Evolutionary conservation across 768 basidiomycete genomes (phyloP), one percentile per base, ranked within the genome.

Genomic region (Leucocoprinus leucothites): DNA sequence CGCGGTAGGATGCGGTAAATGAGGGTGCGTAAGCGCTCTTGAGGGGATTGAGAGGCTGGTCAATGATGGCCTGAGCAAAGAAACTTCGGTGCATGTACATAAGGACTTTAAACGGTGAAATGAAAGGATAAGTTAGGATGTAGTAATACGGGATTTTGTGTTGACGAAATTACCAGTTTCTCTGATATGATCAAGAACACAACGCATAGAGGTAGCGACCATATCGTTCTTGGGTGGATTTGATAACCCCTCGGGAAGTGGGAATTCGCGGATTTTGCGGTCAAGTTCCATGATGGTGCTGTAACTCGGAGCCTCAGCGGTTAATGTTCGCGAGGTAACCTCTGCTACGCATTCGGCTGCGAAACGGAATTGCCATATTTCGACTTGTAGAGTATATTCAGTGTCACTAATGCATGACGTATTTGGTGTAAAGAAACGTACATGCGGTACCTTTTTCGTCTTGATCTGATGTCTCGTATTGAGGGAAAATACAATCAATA

Each of bases 51-150:
- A 69, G 66, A 0, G 87, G 86, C 35, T 82, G 76, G 54, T 88
- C 85, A 22, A 85, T 81, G 59, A 88, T 80, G 2, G 86, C 86
- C 62, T 84, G 83, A 0, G 86, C 86, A 57, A 88, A 87, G 72
- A 85, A 89, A 55, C 77, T 77, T 22, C 85, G 77, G 60, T 86
- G 85, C 28, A 87, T 78, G 63, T 83, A 83, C 63, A 86, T 72
- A 16, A 86, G 70, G 19, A 82, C 84, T 85, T 48, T 14, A 55
- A 42, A 41, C 6, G 25, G 45, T 9, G n/a, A 31, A 8, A 26
- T 55, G 52, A 55, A 36, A 18, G 38, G 24, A n/a, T 47, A 25
- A 14, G n/a, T 9, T 28, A 31, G 1, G 5, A n/a, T n/a, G 22
- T 19, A 44, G 26, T 13, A 13, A 19, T 14, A 8, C 42, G 18